Evolutionary conservation across 768 basidiomycete genomes (phyloP), one percentile per base, ranked within the genome.

Genomic region (Boletus vermiculosoides): DNA sequence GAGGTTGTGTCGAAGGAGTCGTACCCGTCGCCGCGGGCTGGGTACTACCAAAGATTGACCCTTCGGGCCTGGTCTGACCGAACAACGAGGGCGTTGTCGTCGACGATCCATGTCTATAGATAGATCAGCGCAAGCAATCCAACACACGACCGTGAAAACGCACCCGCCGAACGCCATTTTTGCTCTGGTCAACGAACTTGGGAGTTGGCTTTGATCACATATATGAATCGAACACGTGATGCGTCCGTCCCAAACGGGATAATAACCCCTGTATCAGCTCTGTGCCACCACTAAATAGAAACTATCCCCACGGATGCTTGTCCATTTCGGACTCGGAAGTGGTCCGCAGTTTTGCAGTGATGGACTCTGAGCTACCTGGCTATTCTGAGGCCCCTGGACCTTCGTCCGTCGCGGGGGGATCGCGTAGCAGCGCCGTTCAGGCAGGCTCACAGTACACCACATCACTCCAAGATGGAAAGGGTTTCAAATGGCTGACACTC

Each of bases 401-500:
- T 37, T 40, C 37, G 23, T n/a, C 51, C 8, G 16, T 30, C 9
- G 12, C 36, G 1, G 36, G 36, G 13, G 55, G 45, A 4, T 54
- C 61, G 5, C 45, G 54, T 16, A 51, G 30, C 16, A 45, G 45
- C 23, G 16, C 42, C 10, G 28, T 33, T 12, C 33, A 7, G 9
- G 28, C 28, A 23, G 56, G 62, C 41, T 58, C 63, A 20, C 75
- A 78, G 50, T 78, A 80, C 56, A 68, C 63, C 15, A 74, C 72
- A 46, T 72, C 75, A 9, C 73, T 85, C 7, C 77, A 80, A 52
- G 76, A 74, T 52, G 66, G 56, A 68, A 80, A 66, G 28, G 59
- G 62, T 16, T 69, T 69, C 46, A 72, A 79, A 44, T 85, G 83
- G 78, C 74, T 84, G 12, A 71, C 74, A 18, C 70, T 85, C 11